Percentiles rank a stretch among this genome's conserved stretches.
phyloP scores from a whole-genome alignment of 345 rosid species.

The Durio zibethinus region DNA sequence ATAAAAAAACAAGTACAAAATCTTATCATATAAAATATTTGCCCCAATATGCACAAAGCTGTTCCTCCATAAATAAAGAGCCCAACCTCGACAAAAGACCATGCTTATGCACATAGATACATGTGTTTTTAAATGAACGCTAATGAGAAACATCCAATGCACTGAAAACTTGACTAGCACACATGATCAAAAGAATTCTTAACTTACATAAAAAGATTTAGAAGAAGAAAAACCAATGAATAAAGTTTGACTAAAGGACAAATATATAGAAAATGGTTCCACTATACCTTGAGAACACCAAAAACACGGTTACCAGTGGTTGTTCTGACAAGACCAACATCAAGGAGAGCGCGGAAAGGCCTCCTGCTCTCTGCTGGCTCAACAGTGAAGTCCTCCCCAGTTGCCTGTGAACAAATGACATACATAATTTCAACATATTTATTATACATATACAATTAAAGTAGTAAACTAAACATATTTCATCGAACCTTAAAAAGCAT shows the following conservation, averaged over 20 bases:
- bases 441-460: not conserved
- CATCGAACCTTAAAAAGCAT: not conserved
- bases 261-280: not conserved
- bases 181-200: not conserved
- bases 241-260: not conserved
- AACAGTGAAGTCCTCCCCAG: slow-evolving; percentile 69
- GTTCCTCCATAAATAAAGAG: not conserved
- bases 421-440: not conserved
- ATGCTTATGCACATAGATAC: not conserved
- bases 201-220: not conserved
- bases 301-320: slow-evolving; percentile 79
- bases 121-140: not conserved
- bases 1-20: too few relatives aligned
- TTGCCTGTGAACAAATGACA: slow-evolving; percentile 37
- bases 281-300: slow-evolving; percentile 63
- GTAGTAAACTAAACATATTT: not conserved
- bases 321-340: slow-evolving; percentile 66
- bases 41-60: too few relatives aligned
- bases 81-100: not conserved
- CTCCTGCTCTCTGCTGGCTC: slow-evolving; percentile 64
- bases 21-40: too few relatives aligned
- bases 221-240: not conserved
- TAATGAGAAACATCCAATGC: not conserved
- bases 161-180: not conserved
- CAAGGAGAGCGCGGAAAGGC: slow-evolving; percentile 80